Evolutionary conservation across 352 stramenopile genomes (phyloP), one percentile per base, ranked within the genome.

Genomic region (Phytophthora pluvialis): DNA sequence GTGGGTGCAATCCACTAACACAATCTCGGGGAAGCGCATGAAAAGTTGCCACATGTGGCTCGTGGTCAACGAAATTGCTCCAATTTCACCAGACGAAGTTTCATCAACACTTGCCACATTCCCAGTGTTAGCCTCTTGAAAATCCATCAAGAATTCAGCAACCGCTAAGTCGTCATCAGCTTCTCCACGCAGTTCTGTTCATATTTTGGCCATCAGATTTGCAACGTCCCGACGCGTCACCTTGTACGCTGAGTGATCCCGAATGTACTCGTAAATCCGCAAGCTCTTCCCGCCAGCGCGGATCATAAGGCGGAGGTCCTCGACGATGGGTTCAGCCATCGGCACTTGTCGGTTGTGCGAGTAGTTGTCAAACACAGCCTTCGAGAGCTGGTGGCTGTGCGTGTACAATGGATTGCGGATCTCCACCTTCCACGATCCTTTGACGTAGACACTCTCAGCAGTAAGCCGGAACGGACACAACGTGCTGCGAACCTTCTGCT

Each of bases 191-290:
- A 26, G 13, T 8, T 46, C 33, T 1, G 1, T 13, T 3, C 48
- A 4, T 36, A 56, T 36, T 3, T 13, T 18, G 2, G 11, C 7
- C 16, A 56, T 4, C 5, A 46, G 5, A 26, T 56, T 56, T 0
- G 16, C 3, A 0, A 56, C 48, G 25, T 36, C 48, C 11, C 18
- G 32, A 7, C 12, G 7, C 0, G 48, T 46, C 3, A 35, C 32
- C 13, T 56, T 56, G 35, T 56, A 56, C 10, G 33, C 21, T 0
- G 48, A 45, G 8, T 56, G 48, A 26, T 46, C 18, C 1, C 48
- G 16, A 5, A 56, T 56, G 33, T 56, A 56, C 12, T 56, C 33
- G 33, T 46, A 56, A 21, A 56, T 56, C 2, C 33, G 4, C 18
- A 45, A 45, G 13, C 21, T 18, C 11, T 45, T 15, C 12, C 48